A percentile compares a stretch with the other conserved stretches of the same genome.
Conservation (phyloP, 2,329 filamentous ascomycete species). For the Cadophora malorum region DNA sequence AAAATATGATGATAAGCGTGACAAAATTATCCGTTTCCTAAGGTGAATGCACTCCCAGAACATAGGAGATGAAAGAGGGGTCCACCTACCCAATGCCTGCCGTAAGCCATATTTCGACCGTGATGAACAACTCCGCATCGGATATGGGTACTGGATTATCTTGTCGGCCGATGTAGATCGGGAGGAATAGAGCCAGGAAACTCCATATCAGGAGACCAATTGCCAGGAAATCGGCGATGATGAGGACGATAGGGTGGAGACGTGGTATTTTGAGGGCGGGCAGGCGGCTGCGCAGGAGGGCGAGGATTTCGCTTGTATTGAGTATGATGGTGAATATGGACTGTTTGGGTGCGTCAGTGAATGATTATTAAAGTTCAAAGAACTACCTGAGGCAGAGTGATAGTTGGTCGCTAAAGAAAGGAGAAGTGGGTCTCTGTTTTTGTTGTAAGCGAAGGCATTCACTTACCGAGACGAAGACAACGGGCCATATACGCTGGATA, state of each 20-base stretch:
- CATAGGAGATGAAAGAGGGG: background rate
- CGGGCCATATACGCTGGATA: background rate
- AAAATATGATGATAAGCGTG: no score
- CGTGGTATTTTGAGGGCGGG: constrained; percentile 14
- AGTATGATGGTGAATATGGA: background rate
- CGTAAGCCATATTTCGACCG: constrained; percentile 22
- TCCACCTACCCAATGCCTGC: constrained; percentile 20
- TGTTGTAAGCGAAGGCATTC: background rate
- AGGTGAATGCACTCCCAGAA: no score
- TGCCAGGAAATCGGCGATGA: constrained; percentile 15
- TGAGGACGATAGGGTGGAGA: constrained; percentile 22
- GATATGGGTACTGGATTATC: background rate
- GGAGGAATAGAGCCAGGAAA: constrained; percentile 24
- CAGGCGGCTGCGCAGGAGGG: background rate
- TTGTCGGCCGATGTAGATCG: background rate
- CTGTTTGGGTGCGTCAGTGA: background rate
- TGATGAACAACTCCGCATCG: constrained; percentile 4
- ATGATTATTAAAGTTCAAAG: background rate
- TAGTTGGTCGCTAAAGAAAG: background rate
- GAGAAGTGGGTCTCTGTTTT: constrained; percentile 11
- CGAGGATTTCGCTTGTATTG: background rate
- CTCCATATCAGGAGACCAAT: constrained; percentile 24
- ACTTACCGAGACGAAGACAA: constrained; percentile 9
- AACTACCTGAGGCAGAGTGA: no score
- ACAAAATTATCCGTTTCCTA: no score